Conservation (phyloP, 2,329 filamentous ascomycete genomes). For the Diaporthe sp. region DNA sequence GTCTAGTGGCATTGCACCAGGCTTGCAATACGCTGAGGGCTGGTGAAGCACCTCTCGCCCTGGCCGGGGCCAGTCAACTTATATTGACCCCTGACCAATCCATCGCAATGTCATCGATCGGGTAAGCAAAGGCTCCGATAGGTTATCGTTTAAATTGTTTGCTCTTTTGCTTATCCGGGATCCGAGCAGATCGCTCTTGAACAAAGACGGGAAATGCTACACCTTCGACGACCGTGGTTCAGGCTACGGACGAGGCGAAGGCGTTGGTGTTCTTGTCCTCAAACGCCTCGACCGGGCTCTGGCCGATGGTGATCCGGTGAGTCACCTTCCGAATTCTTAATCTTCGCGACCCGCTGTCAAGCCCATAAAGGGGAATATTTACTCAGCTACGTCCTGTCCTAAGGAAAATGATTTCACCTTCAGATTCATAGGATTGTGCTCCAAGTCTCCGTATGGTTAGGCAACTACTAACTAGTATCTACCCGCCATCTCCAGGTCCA, state of each 20-base stretch:
- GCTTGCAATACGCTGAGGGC: slow-evolving; percentile 44
- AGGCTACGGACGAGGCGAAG: slow-evolving; percentile 64
- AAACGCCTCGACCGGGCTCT: slow-evolving; percentile 59
- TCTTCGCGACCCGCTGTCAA: too few species aligned
- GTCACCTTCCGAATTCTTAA: too few species aligned
- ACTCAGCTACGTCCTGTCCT: too few species aligned
- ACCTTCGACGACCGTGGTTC: slow-evolving; percentile 45
- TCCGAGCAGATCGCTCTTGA: background rate
- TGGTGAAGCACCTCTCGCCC: slow-evolving; percentile 43
- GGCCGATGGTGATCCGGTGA: slow-evolving; percentile 50
- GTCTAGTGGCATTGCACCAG: slow-evolving; percentile 44
- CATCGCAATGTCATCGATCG: slow-evolving; percentile 34
- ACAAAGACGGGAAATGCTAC: slow-evolving; percentile 34
- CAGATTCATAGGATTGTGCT: too few species aligned
- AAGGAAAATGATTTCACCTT: too few species aligned
- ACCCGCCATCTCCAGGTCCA: slow-evolving; percentile 46
- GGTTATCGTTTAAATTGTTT: too few species aligned
- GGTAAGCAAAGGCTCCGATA: slow-evolving; percentile 4
- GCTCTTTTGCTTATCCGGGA: too few species aligned
- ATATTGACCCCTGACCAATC: slow-evolving; percentile 40
- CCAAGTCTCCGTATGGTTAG: too few species aligned
- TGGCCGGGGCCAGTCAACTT: slow-evolving; percentile 42
- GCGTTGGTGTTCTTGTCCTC: slow-evolving; percentile 55
- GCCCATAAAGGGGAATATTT: too few species aligned
- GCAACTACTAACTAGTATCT: too few species aligned